Conservation (phyloP, 2,329 filamentous ascomycete species). For the Colletotrichum lentis region DNA sequence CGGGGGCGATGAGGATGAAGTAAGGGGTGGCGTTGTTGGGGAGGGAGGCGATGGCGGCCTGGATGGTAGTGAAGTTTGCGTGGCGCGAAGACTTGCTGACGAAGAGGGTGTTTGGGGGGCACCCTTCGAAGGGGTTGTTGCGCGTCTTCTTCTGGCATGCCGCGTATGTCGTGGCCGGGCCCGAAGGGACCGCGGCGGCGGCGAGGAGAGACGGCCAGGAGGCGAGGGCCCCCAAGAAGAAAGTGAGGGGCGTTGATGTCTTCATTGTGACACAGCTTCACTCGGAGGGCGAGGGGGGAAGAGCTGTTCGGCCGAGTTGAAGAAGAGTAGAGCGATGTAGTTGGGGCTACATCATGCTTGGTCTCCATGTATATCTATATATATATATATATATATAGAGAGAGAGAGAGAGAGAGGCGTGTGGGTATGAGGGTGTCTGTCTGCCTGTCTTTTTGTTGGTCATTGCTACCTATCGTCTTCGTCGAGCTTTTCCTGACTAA, state of each 20-base stretch:
- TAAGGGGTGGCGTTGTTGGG: conserved; percentile 54
- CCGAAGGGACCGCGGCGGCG: conserved; percentile 13
- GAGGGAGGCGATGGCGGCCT: conserved; percentile 52
- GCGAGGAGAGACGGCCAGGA: conserved; percentile 8
- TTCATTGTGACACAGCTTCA: conserved; percentile 29
- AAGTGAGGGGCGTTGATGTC: conserved; percentile 17
- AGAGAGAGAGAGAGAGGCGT: too few species aligned
- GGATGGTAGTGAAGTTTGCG: conserved; percentile 52
- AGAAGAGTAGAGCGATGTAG: neutral
- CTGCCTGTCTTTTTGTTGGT: neutral
- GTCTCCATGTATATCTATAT: too few species aligned
- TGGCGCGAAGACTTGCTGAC: conserved; percentile 48
- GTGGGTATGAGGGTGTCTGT: too few species aligned
- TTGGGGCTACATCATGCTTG: too few species aligned
- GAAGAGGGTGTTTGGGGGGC: conserved; percentile 52
- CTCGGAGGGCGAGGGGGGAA: neutral
- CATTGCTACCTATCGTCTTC: neutral
- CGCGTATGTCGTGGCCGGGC: conserved; percentile 44
- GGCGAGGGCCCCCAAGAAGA: conserved; percentile 17
- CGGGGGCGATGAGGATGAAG: conserved; percentile 67
- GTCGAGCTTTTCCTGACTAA: neutral
- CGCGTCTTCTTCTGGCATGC: conserved; percentile 47
- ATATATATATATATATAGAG: conserved; percentile 7
- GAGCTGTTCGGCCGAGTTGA: neutral
- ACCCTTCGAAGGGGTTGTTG: conserved; percentile 47